Conservation (phyloP, 805 yeast genomes). For the Candida stauntonica region DNA sequence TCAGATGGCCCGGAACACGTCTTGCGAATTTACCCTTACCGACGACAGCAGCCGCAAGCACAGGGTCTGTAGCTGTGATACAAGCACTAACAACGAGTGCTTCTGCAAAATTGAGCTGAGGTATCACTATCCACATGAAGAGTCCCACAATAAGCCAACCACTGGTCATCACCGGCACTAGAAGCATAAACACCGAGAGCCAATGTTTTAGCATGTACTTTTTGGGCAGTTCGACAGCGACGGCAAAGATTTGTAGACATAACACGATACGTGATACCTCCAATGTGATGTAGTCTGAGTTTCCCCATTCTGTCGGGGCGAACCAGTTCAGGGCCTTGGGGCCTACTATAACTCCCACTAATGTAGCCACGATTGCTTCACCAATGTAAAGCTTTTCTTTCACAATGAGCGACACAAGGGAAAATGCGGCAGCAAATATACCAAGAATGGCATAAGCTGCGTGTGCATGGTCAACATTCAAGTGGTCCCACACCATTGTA, state of each 20-base stretch:
- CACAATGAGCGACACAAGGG: constrained; percentile 73
- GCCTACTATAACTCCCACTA: constrained; percentile 81
- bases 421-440: constrained; percentile 73
- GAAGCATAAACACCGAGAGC: constrained; percentile 66
- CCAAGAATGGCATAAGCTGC: constrained; percentile 83
- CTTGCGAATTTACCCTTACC: constrained; percentile 91
- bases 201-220: constrained; percentile 85
- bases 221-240: constrained; percentile 88
- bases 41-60: constrained; percentile 90
- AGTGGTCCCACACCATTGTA: constrained; percentile 14
- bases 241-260: constrained; percentile 88
- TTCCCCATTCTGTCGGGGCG: constrained; percentile 80
- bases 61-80: constrained; percentile 94
- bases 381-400: constrained; percentile 85
- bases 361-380: constrained; percentile 85
- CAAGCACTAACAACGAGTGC: constrained; percentile 79
- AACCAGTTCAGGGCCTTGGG: constrained; percentile 86
- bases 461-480: constrained; percentile 49
- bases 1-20: constrained; percentile 88
- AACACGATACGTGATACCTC: constrained; percentile 80
- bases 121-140: constrained; percentile 74
- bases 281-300: constrained; percentile 73
- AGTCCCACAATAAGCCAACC: constrained; percentile 86
- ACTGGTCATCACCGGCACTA: constrained; percentile 83
- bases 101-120: constrained; percentile 65